Base-by-base conservation (phyloP, 1,139 yeast species). In the Candida glucosophila region DNA sequence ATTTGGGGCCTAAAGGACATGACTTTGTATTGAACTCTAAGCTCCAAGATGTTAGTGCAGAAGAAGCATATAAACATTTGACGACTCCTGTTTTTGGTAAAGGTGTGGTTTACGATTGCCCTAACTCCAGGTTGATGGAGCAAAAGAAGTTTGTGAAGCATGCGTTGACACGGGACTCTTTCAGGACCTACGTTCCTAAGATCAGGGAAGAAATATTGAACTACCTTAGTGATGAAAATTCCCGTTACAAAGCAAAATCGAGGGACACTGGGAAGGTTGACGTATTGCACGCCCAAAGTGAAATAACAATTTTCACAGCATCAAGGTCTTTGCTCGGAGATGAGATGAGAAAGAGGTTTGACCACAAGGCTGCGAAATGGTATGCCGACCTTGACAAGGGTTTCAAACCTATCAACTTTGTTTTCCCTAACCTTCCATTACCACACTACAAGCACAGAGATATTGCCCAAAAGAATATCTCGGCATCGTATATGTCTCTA, bases 31-130 rank as follows among this genome's bases (percentile, higher is more conserved):
- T 90, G 43, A 92, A 92, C 55, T 86, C 95, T 24, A 88, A 82
- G 56, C 67, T 82, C 29, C 73, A 77, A 17, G 95, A 86, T 42
- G 97, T 88, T 15, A 77, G 88, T 33, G 98, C 98, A 28, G 97
- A 90, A 54, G 97, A 80, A 26, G 97, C 97, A 19, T 90, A 90
- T 61, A 70, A 78, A 36, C 96, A 88, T 52, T 69, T 90, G 55
- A 90, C 98, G 17, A 90, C 97, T 8, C 98, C 98, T 11, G 96
- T 86, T 15, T 90, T 90, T 44, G 98, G 98, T 41, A 76, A 86
- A 50, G 98, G 97, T 39, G 98, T 90, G 29, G 80, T 90, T 32
- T 90, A 90, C 52, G 98, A 90, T 58, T 90, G 97, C 57, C 86
- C 98, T 35, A 92, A 92, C 60, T 61, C 76, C 45, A 76, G 86